Percentiles rank a stretch among this genome's conserved stretches.
These are phyloP conservation scores for Colletotrichum eleusines DNA, from an alignment of 2,329 filamentous ascomycete genomes.

Conservation along the genomic window DNA sequence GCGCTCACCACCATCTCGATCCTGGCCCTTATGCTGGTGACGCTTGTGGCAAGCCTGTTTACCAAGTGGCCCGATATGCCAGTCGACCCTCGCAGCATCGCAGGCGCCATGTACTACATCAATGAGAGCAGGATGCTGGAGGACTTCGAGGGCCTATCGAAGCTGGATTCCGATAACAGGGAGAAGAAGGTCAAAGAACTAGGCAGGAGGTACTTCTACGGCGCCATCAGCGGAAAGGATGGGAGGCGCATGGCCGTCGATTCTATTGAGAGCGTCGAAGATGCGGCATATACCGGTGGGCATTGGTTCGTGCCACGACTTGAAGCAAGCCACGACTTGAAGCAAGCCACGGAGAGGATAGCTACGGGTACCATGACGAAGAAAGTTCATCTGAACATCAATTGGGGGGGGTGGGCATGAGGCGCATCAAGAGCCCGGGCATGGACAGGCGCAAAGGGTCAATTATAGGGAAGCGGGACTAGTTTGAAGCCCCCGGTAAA, in stretches of 20 bases:
- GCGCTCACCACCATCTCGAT: conserved; percentile 55
- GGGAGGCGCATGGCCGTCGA: conserved; percentile 36
- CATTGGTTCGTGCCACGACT: conserved; percentile 19
- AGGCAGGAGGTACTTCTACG: conserved; percentile 42
- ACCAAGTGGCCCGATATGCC: conserved; percentile 59
- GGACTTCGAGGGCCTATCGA: conserved; percentile 39
- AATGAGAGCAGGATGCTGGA: conserved; percentile 41
- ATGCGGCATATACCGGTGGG: conserved; percentile 17
- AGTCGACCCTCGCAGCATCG: conserved; percentile 60
- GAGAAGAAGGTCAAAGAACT: conserved; percentile 31
- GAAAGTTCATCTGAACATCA: background rate
- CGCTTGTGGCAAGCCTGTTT: conserved; percentile 55
- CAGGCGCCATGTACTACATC: conserved; percentile 60
- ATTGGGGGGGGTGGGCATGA: background rate
- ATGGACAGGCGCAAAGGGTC: background rate
- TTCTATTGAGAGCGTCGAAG: conserved; percentile 29
- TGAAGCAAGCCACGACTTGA: too few species aligned
- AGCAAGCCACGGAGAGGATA: background rate
- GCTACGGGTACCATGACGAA: background rate
- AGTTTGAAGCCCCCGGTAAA: background rate
- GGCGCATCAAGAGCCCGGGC: background rate
- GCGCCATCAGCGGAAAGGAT: conserved; percentile 44
- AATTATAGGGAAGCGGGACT: background rate
- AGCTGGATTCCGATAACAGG: conserved; percentile 24
- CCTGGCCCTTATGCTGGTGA: conserved; percentile 57